Conservation (phyloP, 2,329 filamentous ascomycete genomes). For the Neocucurbitaria cava region DNA sequence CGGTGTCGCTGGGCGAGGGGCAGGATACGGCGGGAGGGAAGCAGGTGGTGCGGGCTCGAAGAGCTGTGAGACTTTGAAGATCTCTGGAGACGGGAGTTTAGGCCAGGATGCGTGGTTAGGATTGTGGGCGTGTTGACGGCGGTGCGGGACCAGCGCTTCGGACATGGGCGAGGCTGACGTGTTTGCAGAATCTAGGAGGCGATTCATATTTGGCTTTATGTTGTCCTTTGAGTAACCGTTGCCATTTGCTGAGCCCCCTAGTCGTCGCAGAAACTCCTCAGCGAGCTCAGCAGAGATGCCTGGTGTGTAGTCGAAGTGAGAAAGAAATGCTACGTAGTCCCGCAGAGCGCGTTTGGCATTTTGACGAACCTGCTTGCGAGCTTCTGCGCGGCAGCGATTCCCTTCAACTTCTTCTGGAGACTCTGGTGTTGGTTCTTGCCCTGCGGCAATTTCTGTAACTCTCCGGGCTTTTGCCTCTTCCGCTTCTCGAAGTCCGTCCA, state of each 20-base stretch:
- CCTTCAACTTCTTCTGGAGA: slow-evolving; percentile 57
- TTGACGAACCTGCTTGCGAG: slow-evolving; percentile 72
- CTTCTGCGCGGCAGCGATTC: slow-evolving; percentile 60
- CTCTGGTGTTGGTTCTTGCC: slow-evolving; percentile 41
- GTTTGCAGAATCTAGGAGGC: slow-evolving; percentile 35
- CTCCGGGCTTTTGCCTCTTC: slow-evolving; percentile 41
- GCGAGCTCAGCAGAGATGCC: slow-evolving; percentile 67
- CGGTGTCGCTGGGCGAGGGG: slow-evolving; percentile 39
- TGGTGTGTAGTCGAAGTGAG: slow-evolving; percentile 79
- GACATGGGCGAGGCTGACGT: slow-evolving; percentile 30
- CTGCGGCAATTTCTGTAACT: slow-evolving; percentile 31
- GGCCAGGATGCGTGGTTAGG: slow-evolving; percentile 51
- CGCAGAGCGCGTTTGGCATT: slow-evolving; percentile 78
- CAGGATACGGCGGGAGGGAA: slow-evolving; percentile 72
- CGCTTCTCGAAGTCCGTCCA: slow-evolving; percentile 57
- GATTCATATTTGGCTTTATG: slow-evolving; percentile 26
- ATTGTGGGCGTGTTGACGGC: slow-evolving; percentile 36
- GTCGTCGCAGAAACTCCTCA: slow-evolving; percentile 57
- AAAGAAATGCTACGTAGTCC: slow-evolving; percentile 76
- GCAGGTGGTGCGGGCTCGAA: slow-evolving; percentile 72
- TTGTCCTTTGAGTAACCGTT: slow-evolving; percentile 18
- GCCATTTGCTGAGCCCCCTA: slow-evolving; percentile 31
- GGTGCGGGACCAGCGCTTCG: slow-evolving; percentile 55
- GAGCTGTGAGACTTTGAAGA: slow-evolving; percentile 68
- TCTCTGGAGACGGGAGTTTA: slow-evolving; percentile 56